Percentiles rank a stretch among this genome's conserved stretches.
phyloP scores from a whole-genome alignment of 2,329 filamentous ascomycete genomes.

The Pyricularia grisea region DNA sequence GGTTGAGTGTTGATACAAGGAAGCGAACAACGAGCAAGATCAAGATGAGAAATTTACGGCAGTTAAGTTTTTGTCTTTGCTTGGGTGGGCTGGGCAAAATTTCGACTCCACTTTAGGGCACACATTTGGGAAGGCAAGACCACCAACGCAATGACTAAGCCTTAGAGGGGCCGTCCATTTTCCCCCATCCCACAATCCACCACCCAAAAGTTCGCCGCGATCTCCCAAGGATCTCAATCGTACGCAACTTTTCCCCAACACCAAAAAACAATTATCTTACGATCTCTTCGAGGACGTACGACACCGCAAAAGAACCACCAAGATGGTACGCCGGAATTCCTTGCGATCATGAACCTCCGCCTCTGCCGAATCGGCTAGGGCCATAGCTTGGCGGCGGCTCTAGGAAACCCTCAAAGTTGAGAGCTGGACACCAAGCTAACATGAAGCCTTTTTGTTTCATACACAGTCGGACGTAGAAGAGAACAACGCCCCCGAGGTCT shows the following conservation, averaged over 20 bases:
- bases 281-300: conserved; percentile 58
- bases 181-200: not conserved
- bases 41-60: not conserved
- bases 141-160: not conserved
- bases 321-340: conserved; percentile 43
- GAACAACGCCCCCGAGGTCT: conserved; percentile 75
- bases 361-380: not conserved
- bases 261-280: not conserved
- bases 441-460: conserved; percentile 4
- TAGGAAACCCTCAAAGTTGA: conserved; percentile 1
- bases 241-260: conserved; percentile 16
- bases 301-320: conserved; percentile 44
- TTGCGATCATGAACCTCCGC: not conserved
- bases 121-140: not conserved
- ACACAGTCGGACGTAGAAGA: conserved; percentile 99
- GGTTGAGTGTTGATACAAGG: not conserved
- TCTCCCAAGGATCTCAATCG: not conserved
- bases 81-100: not conserved
- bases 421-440: conserved; percentile 2
- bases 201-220: not conserved
- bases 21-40: not conserved
- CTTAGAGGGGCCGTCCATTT: not conserved
- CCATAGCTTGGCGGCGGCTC: not conserved
- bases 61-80: not conserved
- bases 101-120: not conserved